Percentiles rank a stretch among this genome's conserved stretches.
These are phyloP conservation scores for Linnemannia exigua DNA, from an alignment of 192 early-diverging fungal species.

Conservation along the genomic window DNA sequence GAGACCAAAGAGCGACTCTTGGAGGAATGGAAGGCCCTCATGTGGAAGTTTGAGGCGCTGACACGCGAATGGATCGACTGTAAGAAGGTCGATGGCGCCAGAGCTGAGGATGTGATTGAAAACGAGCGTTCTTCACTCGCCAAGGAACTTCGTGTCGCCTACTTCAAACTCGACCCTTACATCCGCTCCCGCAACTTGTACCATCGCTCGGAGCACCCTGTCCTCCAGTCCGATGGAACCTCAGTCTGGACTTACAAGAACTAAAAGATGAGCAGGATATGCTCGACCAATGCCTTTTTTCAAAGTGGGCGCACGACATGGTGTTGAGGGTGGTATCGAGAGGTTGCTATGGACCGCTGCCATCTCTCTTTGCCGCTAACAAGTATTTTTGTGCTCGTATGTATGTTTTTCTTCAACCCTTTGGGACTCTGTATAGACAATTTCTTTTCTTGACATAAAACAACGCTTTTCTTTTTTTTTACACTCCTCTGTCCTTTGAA, in stretches of 20 bases:
- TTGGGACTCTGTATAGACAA: too few relatives aligned
- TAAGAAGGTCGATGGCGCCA: slow-evolving; percentile 23
- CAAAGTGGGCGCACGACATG: too few relatives aligned
- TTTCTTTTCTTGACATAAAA: too few relatives aligned
- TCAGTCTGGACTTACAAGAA: slow-evolving; percentile 41
- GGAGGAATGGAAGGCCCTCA: slow-evolving; percentile 48
- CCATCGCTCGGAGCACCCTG: slow-evolving; percentile 50
- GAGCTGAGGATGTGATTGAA: slow-evolving; percentile 54
- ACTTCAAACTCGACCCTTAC: slow-evolving; percentile 65
- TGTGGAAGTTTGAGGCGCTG: slow-evolving; percentile 62
- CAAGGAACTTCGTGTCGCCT: slow-evolving; percentile 59
- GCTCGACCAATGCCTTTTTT: too few relatives aligned
- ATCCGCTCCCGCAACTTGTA: slow-evolving; percentile 59
- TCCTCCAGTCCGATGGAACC: slow-evolving; percentile 48
- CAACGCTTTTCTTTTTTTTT: too few relatives aligned
- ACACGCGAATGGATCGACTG: slow-evolving; percentile 65
- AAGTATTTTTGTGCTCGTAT: too few relatives aligned
- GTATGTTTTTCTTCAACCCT: too few relatives aligned
- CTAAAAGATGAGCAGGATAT: slow-evolving; percentile 18
- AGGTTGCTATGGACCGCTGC: too few relatives aligned
- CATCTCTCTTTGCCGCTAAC: too few relatives aligned
- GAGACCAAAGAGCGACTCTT: slow-evolving; percentile 43
- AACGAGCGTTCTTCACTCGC: slow-evolving; percentile 54
- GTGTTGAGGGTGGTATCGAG: too few relatives aligned
- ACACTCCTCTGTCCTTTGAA: too few relatives aligned